A percentile compares a stretch with the other conserved stretches of the same genome.
Evolutionary conservation across 2,329 filamentous ascomycete genomes (phyloP).

Genomic region (Neospermospora avenae): DNA sequence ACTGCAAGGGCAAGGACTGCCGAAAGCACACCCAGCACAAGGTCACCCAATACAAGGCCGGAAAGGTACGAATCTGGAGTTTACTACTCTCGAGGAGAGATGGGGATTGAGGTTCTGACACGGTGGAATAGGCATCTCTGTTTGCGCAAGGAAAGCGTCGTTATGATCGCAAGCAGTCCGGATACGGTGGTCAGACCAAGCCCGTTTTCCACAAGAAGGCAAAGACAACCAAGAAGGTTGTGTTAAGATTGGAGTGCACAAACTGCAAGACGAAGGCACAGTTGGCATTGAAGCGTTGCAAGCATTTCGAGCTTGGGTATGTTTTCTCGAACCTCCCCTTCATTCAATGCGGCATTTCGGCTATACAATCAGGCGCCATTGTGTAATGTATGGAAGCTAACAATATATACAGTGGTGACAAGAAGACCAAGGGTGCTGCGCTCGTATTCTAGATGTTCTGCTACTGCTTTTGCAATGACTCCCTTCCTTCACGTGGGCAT

Average conservation of each 20-base stretch:
- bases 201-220: constrained; percentile 99
- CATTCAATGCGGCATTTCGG: neutral
- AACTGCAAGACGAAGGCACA: constrained; percentile 98
- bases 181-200: constrained; percentile 99
- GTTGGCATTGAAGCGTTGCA: constrained; percentile 98
- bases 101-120: constrained; percentile 18
- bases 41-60: constrained; percentile 96
- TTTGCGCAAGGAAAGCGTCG: constrained; percentile 99
- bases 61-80: constrained; percentile 61
- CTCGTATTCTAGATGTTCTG: constrained; percentile 86
- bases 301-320: constrained; percentile 99
- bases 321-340: constrained; percentile 33
- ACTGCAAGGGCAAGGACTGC: constrained; percentile 96
- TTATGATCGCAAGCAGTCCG: constrained; percentile 98
- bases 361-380: neutral
- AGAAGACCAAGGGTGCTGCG: constrained; percentile 99
- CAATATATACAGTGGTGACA: constrained; percentile 78
- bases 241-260: constrained; percentile 96
- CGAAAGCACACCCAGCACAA: constrained; percentile 88
- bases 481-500: constrained; percentile 27
- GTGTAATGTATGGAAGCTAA: constrained; percentile 38
- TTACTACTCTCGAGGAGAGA: neutral
- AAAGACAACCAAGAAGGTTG: constrained; percentile 99
- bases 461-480: constrained; percentile 23
- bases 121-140: constrained; percentile 64